Evolutionary conservation across 495 filamentous ascomycete genomes (phyloP), one percentile per base, ranked within the genome.

Genomic region (Penicillium alfredii): DNA sequence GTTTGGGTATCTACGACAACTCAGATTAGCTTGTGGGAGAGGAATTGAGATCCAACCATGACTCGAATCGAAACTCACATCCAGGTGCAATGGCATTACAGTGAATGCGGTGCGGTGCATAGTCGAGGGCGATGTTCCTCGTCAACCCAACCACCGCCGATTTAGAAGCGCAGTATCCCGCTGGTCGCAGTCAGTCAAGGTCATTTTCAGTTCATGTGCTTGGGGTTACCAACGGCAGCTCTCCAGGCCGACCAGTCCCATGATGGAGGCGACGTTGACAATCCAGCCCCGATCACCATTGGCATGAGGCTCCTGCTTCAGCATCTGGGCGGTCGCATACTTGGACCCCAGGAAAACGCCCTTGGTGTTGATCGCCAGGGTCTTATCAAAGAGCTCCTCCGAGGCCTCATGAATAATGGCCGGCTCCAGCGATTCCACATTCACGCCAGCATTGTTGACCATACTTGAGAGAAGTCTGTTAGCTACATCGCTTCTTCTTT

Each of bases 11-110:
- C 55, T 62, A 25, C 33, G 6, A 11, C 11, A 12, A 28, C 15
- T 32, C n/a, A 23, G 26, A 22, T 12, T 20, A 16, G 8, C 11
- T 24, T 35, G n/a, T n/a, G n/a, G n/a, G n/a, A n/a, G n/a, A n/a
- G n/a, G n/a, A n/a, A 33, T 25, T 9, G 7, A 2, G 20, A 29
- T 19, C 12, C 17, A 18, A 6, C 26, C 7, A 19, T 4, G 7
- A 16, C 23, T 4, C 3, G 5, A n/a, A 25, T 25, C 2, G 3
- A 25, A 25, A 56, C 63, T 53, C 59, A 74, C 65, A 73, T 9
- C 73, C 73, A n/a, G 73, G 76, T 40, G 66, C 72, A 8, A 78
- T 42, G 0, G 63, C 66, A 58, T 79, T 78, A 35, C 51, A 55
- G 55, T 77, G 71, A 36, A 80, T 77, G 8, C 61, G 48, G 26